phyloP scores from a whole-genome alignment of 2,329 filamentous ascomycete genomes.

The Cladosporium sp. region DNA sequence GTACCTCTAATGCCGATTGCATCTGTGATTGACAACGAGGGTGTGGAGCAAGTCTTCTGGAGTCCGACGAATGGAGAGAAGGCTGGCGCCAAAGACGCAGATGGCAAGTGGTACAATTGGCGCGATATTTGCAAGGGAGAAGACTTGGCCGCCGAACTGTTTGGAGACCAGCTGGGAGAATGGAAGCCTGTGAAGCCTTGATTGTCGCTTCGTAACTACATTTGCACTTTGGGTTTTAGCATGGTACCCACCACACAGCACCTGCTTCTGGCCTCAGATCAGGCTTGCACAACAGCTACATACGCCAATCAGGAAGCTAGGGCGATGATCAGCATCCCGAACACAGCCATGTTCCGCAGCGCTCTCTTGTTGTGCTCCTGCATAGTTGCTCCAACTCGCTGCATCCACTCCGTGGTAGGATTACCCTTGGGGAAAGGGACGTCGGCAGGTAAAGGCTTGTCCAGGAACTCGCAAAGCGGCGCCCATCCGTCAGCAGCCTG shows the following conservation, averaged over 20 bases:
- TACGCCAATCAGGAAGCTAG: not conserved
- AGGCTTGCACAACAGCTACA: not conserved
- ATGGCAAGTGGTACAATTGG: constrained; percentile 10
- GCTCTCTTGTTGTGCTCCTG: constrained; percentile 1
- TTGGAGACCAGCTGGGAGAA: constrained; percentile 13
- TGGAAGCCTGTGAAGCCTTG: not conserved
- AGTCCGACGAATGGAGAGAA: constrained; percentile 7
- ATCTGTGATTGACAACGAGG: not conserved
- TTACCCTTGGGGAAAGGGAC: constrained; percentile 28
- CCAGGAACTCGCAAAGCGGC: constrained; percentile 37
- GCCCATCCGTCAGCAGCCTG: constrained; percentile 34
- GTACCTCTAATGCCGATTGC: constrained; percentile 12
- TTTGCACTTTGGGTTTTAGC: not conserved
- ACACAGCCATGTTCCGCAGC: constrained; percentile 10
- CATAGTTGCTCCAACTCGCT: constrained; percentile 6
- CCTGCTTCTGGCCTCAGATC: not conserved
- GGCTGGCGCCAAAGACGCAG: constrained; percentile 8
- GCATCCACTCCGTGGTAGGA: constrained; percentile 2
- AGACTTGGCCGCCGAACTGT: constrained; percentile 2
- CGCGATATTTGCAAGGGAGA: constrained; percentile 7
- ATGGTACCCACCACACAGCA: not conserved
- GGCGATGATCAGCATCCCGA: not conserved
- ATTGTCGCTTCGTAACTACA: not conserved
- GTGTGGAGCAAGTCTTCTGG: constrained; percentile 14
- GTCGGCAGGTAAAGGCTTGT: constrained; percentile 28